Evolutionary conservation across 2,329 filamentous ascomycete genomes (phyloP).

Genomic region (Sporothrix inflata): DNA sequence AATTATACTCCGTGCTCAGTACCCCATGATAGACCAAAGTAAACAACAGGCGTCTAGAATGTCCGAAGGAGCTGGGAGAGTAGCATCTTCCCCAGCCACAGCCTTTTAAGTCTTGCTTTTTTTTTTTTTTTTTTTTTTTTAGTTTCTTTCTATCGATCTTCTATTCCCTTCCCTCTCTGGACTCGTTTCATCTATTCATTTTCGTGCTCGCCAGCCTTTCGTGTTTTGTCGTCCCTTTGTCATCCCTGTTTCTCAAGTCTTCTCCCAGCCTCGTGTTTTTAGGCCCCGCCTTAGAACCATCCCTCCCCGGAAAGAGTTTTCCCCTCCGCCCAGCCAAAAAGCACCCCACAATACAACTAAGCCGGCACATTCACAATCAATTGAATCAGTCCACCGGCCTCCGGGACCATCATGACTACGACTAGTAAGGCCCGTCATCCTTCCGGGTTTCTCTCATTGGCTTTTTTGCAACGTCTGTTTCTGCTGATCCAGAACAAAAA

Average conservation of each 20-base stretch:
- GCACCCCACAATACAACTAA: background rate
- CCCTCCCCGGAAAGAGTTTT: background rate
- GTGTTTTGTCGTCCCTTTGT: background rate
- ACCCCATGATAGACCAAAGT: background rate
- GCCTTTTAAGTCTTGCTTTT: background rate
- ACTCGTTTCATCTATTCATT: background rate
- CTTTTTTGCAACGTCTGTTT: too few species aligned
- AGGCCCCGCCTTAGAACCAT: conserved; percentile 1
- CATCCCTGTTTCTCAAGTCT: background rate
- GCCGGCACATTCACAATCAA: background rate
- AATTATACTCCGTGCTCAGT: conserved; percentile 1
- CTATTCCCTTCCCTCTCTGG: background rate
- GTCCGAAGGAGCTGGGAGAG: background rate
- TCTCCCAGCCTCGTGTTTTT: conserved; percentile 13
- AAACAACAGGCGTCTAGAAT: background rate
- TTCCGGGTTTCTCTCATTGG: conserved; percentile 1
- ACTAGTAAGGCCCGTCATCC: background rate
- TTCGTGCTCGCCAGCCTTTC: background rate
- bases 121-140: background rate
- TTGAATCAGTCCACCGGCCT: background rate
- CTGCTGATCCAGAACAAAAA: background rate
- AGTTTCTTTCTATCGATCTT: too few species aligned
- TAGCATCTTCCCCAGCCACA: background rate
- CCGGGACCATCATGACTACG: background rate
- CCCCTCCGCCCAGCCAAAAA: background rate